These are phyloP conservation scores for Alectoria sarmentosa DNA, from an alignment of 495 filamentous ascomycete species.

Conservation along the genomic window DNA sequence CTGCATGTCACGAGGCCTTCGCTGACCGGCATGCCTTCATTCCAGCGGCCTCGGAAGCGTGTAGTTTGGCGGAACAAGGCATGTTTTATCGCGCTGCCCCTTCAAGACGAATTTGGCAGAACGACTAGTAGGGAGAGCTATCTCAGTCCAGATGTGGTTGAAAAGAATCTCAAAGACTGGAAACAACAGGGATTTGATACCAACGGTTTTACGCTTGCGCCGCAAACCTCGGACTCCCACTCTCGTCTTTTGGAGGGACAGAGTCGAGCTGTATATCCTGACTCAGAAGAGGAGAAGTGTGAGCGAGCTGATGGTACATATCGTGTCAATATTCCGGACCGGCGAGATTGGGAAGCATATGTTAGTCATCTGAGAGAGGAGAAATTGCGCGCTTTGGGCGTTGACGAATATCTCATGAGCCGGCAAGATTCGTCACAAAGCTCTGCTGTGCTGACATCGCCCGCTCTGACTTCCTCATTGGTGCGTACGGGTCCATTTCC, in stretches of 20 bases:
- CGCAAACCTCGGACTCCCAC: conserved; percentile 9
- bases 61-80: conserved; percentile 64
- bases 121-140: conserved; percentile 38
- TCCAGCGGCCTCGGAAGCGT: conserved; percentile 37
- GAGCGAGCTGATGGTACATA: conserved; percentile 48
- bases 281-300: conserved; percentile 48
- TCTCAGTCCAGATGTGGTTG: conserved; percentile 54
- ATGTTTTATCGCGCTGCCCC: conserved; percentile 63
- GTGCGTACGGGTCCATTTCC: conserved; percentile 36
- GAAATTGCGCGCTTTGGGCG: conserved; percentile 84
- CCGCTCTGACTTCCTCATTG: conserved; percentile 60
- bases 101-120: conserved; percentile 48
- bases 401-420: conserved; percentile 57
- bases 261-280: conserved; percentile 68
- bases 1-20: conserved; percentile 21
- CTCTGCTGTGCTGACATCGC: conserved; percentile 62
- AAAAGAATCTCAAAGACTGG: conserved; percentile 61
- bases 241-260: conserved; percentile 37
- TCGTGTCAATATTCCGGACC: conserved; percentile 69
- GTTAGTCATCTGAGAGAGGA: conserved; percentile 75
- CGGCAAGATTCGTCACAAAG: conserved; percentile 57
- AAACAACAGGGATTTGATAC: conserved; percentile 68
- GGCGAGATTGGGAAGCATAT: conserved; percentile 73
- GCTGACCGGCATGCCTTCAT: conserved; percentile 28
- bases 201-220: conserved; percentile 60